A percentile compares a stretch with the other conserved stretches of the same genome.
Evolutionary conservation across 768 basidiomycete species (phyloP).

Genomic region (Auriculariales sp.): DNA sequence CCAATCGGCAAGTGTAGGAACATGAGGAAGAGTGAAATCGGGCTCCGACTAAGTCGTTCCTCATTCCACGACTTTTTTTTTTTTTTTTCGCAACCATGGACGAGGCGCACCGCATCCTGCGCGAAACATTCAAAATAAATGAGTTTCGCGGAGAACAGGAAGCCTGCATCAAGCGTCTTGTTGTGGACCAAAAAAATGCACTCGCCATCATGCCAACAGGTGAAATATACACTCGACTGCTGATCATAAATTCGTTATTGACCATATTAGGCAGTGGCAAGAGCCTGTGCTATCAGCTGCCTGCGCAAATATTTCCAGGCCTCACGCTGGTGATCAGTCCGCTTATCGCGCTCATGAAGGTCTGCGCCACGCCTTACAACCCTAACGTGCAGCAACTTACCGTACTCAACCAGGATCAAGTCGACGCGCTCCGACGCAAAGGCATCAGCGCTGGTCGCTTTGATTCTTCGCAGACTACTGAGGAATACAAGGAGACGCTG

Average conservation of each 20-base stretch:
- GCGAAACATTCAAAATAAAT: conserved; percentile 21
- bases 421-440: conserved; percentile 18
- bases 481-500: conserved; percentile 20
- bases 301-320: conserved; percentile 16
- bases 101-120: conserved; percentile 16
- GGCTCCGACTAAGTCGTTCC: too few relatives aligned
- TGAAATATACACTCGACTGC: conserved; percentile 11
- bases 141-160: conserved; percentile 25
- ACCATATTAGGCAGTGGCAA: conserved; percentile 16
- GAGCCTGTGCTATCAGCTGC: conserved; percentile 25
- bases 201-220: conserved; percentile 28
- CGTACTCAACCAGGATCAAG: conserved; percentile 23
- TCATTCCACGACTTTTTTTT: too few relatives aligned
- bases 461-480: conserved; percentile 22
- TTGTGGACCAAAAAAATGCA: conserved; percentile 25
- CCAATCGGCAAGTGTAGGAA: too few relatives aligned
- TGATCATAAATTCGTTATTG: conserved; percentile 6
- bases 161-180: conserved; percentile 21
- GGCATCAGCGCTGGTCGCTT: conserved; percentile 25
- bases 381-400: not conserved
- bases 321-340: conserved; percentile 24
- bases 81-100: conserved; percentile 18
- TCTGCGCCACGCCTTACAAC: not conserved
- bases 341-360: conserved; percentile 14
- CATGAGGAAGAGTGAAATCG: too few relatives aligned